Base-by-base conservation (phyloP, 345 rosid species). In the Acer yangbiense region DNA sequence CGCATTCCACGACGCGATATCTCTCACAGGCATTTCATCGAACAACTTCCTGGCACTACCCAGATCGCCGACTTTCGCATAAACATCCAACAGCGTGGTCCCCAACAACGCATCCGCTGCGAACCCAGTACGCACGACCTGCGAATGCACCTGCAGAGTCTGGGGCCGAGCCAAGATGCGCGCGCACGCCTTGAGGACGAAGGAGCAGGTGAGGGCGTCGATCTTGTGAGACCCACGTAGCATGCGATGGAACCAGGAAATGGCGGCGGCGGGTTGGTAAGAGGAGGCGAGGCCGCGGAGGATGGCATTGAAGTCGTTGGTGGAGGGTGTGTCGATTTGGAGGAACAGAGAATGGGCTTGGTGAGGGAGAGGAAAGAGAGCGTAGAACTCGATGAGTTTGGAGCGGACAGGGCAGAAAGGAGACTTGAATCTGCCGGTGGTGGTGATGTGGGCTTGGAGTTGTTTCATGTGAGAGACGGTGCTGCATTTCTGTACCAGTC, bases 231-330 rank as follows among this genome's bases (percentile, higher is more conserved):
- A 81, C 14, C 79, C 43, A 16, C 83, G 84, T 62, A 86, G 72
- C 91, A 89, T 82, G 62, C 85, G 60, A 69, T 83, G 86, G 79
- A 79, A 95, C 94, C 94, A 93, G 1, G 81, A 35, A 80, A 93
- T 79, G 20, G 95, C 90, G 29, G 76, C 64, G 1, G 81, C 27
- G 3, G 98, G 98, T 27, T 82, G 57, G 12, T 91, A 86, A 63
- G 89, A 83, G 13, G 68, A 71, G 80, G 89, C 84, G 80, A 87
- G 81, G 79, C 98, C 97, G 1, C 98, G 94, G 81, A 95, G 85
- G 86, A 95, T 80, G 27, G 98, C 97, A 76, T 93, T 95, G 86
- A 89, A 92, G 75, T 95, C 98, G 80, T 90, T 93, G 71, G 97
- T 89, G 70, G 90, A 76, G 68, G 98, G 98, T 50, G 9, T 69